Evolutionary conservation across 306 rosid genomes (phyloP).

Genomic region (Senna tora): DNA sequence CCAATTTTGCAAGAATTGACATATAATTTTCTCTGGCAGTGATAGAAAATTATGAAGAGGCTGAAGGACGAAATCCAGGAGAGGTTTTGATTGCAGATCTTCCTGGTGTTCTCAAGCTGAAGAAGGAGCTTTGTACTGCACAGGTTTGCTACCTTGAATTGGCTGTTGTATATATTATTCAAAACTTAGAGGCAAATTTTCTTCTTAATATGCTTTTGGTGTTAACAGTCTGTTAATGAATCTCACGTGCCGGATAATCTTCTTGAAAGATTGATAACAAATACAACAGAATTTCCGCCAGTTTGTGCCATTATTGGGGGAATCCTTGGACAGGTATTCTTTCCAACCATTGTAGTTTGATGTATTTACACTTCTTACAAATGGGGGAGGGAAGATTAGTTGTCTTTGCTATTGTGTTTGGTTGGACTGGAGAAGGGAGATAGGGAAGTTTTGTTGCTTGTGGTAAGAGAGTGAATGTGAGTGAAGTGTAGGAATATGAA

Average conservation of each 20-base stretch:
- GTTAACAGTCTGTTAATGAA: slow-evolving; percentile 71
- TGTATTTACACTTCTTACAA: no score
- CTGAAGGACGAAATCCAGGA: slow-evolving; percentile 67
- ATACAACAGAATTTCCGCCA: slow-evolving; percentile 82
- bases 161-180: neutral
- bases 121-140: slow-evolving; percentile 70
- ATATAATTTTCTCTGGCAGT: slow-evolving; percentile 49
- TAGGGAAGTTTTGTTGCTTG: no score
- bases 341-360: slow-evolving; percentile 2
- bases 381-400: no score
- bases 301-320: slow-evolving; percentile 94
- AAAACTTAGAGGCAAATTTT: neutral
- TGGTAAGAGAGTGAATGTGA: no score
- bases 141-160: slow-evolving; percentile 54
- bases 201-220: slow-evolving; percentile 36
- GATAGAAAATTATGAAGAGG: slow-evolving; percentile 79
- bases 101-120: slow-evolving; percentile 68
- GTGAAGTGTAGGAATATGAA: no score
- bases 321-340: slow-evolving; percentile 88
- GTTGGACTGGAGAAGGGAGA: no score
- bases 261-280: slow-evolving; percentile 70
- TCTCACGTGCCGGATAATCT: slow-evolving; percentile 70
- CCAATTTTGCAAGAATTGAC: neutral
- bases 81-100: slow-evolving; percentile 69
- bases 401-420: no score